Evolutionary conservation across 2,329 filamentous ascomycete genomes (phyloP).

Genomic region (Phialophora macrospora): DNA sequence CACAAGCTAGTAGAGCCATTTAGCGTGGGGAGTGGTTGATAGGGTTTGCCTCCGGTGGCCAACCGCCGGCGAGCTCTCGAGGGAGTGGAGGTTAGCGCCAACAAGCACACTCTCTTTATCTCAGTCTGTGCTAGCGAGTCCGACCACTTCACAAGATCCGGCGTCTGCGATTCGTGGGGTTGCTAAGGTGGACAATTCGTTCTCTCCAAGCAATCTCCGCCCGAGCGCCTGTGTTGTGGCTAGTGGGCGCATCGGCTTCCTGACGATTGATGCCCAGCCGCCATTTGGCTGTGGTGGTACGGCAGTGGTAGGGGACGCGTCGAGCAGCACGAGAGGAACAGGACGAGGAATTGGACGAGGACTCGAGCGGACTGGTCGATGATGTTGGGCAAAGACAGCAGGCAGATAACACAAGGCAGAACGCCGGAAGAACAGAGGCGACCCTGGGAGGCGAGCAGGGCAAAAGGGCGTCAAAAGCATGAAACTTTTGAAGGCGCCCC

Average conservation of each 20-base stretch:
- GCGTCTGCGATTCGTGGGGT: conserved; percentile 26
- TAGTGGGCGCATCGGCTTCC: conserved; percentile 10
- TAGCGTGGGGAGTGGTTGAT: conserved; percentile 33
- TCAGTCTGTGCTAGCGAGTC: conserved; percentile 22
- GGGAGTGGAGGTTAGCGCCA: conserved; percentile 7
- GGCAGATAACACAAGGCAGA: background rate
- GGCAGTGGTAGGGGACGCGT: background rate
- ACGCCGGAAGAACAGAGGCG: background rate
- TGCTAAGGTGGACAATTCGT: conserved; percentile 20
- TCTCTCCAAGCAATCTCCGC: conserved; percentile 29
- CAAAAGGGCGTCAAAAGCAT: background rate
- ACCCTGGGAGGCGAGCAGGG: background rate
- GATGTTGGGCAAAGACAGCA: background rate
- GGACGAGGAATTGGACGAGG: background rate
- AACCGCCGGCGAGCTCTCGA: conserved; percentile 14
- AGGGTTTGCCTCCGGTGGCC: conserved; percentile 10
- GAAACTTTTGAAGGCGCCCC: background rate
- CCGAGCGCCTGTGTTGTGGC: conserved; percentile 21
- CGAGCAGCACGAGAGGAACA: background rate
- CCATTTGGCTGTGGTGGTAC: conserved; percentile 9
- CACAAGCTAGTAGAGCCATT: conserved; percentile 25
- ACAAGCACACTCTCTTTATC: conserved; percentile 20
- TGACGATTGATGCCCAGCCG: conserved; percentile 20
- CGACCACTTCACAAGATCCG: conserved; percentile 20
- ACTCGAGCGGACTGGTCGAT: background rate